phyloP scores from a whole-genome alignment of 2,329 filamentous ascomycete species.

The Monilinia aucupariae region DNA sequence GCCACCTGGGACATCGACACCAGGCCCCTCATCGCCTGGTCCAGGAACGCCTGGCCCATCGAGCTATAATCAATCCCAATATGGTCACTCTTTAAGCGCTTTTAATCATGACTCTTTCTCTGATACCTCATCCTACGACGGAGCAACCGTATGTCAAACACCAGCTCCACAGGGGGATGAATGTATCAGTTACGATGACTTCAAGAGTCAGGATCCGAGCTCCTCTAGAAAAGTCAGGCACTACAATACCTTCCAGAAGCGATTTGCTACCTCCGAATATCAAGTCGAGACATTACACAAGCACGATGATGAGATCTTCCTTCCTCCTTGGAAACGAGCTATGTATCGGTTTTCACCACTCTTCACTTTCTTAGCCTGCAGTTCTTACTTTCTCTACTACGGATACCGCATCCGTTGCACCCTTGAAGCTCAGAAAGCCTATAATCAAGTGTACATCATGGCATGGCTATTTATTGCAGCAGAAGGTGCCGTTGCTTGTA shows the following conservation, averaged over 20 bases:
- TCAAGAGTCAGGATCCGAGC: slow-evolving; percentile 4
- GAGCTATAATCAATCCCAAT: background rate
- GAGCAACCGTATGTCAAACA: slow-evolving; percentile 12
- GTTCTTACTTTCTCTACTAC: slow-evolving; percentile 42
- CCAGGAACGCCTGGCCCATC: background rate
- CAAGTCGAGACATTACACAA: slow-evolving; percentile 23
- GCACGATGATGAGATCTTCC: slow-evolving; percentile 25
- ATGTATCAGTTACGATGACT: slow-evolving; percentile 4
- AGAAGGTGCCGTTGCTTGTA: slow-evolving; percentile 45
- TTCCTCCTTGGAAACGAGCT: slow-evolving; percentile 22
- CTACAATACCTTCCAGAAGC: slow-evolving; percentile 10
- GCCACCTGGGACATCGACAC: slow-evolving; percentile 1
- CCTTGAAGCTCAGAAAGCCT: slow-evolving; percentile 44
- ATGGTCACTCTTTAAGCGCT: background rate
- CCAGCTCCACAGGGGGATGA: slow-evolving; percentile 8
- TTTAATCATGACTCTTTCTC: slow-evolving; percentile 10
- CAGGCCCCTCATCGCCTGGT: background rate
- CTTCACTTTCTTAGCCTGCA: slow-evolving; percentile 24
- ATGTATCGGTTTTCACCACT: slow-evolving; percentile 27
- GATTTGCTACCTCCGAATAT: slow-evolving; percentile 8
- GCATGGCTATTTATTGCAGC: slow-evolving; percentile 55
- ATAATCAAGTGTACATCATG: slow-evolving; percentile 40
- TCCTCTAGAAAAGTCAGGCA: slow-evolving; percentile 1
- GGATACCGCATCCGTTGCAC: slow-evolving; percentile 48
- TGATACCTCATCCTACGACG: slow-evolving; percentile 10